Percentiles rank a stretch among this genome's conserved stretches.
phyloP scores from a whole-genome alignment of 2,329 filamentous ascomycete genomes.

The Ceratocystis papillata region DNA sequence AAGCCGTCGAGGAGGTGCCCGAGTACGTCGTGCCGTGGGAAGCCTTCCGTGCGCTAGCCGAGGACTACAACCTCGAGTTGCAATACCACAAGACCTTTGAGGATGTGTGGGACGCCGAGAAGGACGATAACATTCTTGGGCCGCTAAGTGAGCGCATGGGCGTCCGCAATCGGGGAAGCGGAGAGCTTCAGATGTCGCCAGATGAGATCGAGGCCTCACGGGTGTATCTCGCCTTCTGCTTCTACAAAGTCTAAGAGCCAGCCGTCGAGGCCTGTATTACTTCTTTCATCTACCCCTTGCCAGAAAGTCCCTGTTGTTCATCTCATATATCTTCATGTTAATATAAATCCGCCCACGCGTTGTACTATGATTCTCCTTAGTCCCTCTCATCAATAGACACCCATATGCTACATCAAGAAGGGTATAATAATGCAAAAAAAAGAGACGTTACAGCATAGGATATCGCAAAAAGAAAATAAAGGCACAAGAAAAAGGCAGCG shows the following conservation, averaged over 20 bases:
- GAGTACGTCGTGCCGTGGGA: slow-evolving; percentile 99
- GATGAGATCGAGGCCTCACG: slow-evolving; percentile 87
- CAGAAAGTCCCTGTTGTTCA: not conserved
- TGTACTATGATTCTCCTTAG: not conserved
- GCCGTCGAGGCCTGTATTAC: not conserved
- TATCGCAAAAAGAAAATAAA: slow-evolving; percentile 25
- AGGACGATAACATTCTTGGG: slow-evolving; percentile 69
- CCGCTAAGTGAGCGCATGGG: slow-evolving; percentile 92
- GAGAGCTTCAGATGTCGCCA: slow-evolving; percentile 58
- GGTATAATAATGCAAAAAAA: slow-evolving; percentile 9
- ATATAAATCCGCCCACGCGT: not conserved
- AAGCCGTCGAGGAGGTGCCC: slow-evolving; percentile 90
- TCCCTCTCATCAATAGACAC: no score
- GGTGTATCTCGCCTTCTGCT: slow-evolving; percentile 93
- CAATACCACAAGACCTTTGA: slow-evolving; percentile 86
- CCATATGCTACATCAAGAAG: not conserved
- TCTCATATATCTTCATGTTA: not conserved
- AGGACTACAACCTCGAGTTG: slow-evolving; percentile 92
- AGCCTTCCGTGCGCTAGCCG: slow-evolving; percentile 85
- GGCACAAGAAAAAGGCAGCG: not conserved
- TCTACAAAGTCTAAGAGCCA: slow-evolving; percentile 68
- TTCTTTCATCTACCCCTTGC: not conserved
- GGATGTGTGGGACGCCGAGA: slow-evolving; percentile 87
- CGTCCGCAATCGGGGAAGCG: slow-evolving; percentile 61
- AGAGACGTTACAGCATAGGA: slow-evolving; percentile 23